These are phyloP conservation scores for Zasmidium citrigriseum DNA, from an alignment of 2,329 filamentous ascomycete genomes.

Conservation along the genomic window DNA sequence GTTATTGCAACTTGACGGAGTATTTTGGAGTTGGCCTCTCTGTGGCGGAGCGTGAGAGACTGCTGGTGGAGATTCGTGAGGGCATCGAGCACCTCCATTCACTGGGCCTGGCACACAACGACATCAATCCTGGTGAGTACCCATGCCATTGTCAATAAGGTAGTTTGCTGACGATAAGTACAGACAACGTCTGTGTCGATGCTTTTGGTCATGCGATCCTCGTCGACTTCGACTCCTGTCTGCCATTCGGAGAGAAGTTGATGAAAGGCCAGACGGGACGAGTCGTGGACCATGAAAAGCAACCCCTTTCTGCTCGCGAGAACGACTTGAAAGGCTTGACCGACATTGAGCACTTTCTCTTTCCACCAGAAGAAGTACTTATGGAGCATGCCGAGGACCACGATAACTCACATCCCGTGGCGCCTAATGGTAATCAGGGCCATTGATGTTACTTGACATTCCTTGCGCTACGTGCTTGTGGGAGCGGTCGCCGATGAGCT, in stretches of 20 bases:
- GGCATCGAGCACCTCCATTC: slow-evolving; percentile 39
- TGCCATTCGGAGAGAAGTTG: slow-evolving; percentile 30
- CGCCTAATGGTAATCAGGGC: too few relatives aligned
- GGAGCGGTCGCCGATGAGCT: background rate
- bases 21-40: slow-evolving; percentile 22
- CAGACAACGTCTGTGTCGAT: slow-evolving; percentile 38
- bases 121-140: slow-evolving; percentile 21
- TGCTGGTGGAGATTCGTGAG: slow-evolving; percentile 28
- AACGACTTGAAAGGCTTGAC: slow-evolving; percentile 23
- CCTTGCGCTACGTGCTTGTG: background rate
- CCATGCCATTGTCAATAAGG: background rate
- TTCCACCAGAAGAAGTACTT: background rate
- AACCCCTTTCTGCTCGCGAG: slow-evolving; percentile 19
- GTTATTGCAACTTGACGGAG: slow-evolving; percentile 28
- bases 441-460: too few relatives aligned
- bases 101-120: slow-evolving; percentile 31
- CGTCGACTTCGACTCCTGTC: slow-evolving; percentile 41
- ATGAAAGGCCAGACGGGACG: slow-evolving; percentile 28
- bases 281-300: slow-evolving; percentile 1
- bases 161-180: slow-evolving; percentile 1
- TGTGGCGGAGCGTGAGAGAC: slow-evolving; percentile 17
- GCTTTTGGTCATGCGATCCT: slow-evolving; percentile 33
- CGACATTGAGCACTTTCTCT: slow-evolving; percentile 10
- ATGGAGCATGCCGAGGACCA: background rate
- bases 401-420: background rate